These are phyloP conservation scores for Tetrapisispora arboricola DNA, from an alignment of 805 yeast genomes.

Conservation along the genomic window DNA sequence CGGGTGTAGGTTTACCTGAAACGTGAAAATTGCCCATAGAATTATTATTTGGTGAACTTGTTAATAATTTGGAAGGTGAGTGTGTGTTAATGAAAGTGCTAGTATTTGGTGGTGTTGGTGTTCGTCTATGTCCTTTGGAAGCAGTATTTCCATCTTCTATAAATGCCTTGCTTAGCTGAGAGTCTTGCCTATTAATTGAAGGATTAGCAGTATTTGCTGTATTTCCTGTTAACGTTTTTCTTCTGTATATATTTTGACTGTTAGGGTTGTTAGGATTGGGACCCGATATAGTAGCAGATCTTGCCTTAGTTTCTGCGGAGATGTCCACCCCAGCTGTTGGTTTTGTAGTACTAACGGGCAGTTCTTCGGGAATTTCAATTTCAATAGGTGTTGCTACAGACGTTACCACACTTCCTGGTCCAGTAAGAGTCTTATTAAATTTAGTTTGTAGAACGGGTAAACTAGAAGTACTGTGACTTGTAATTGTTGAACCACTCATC, in stretches of 20 bases:
- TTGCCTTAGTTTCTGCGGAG: conserved; percentile 30
- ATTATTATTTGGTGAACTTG: conserved; percentile 7
- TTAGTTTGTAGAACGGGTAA: conserved; percentile 24
- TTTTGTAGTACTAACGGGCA: conserved; percentile 22
- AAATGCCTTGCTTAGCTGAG: conserved; percentile 7
- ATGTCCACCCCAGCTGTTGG: conserved; percentile 29
- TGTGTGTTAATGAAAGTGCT: conserved; percentile 1
- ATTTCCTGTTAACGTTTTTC: conserved; percentile 24
- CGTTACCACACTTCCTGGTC: conserved; percentile 23
- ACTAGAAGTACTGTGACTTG: conserved; percentile 24
- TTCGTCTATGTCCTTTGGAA: conserved; percentile 17
- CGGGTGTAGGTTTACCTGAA: conserved; percentile 26
- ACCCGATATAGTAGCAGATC: conserved; percentile 27
- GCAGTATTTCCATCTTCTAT: conserved; percentile 4
- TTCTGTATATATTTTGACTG: conserved; percentile 17
- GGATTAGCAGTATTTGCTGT: conserved; percentile 3
- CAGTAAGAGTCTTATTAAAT: conserved; percentile 15
- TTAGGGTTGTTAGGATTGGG: conserved; percentile 3
- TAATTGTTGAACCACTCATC: conserved; percentile 4
- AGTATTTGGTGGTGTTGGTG: conserved; percentile 45
- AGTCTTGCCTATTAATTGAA: conserved; percentile 18
- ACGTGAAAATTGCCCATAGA: background rate
- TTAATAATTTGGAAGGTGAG: conserved; percentile 11
- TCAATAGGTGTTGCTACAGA: conserved; percentile 48
- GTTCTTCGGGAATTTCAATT: conserved; percentile 52